A percentile compares a stretch with the other conserved stretches of the same genome.
These are phyloP conservation scores for Ceratobasidium sp. DNA, from an alignment of 1,284 basidiomycete species.

Conservation along the genomic window DNA sequence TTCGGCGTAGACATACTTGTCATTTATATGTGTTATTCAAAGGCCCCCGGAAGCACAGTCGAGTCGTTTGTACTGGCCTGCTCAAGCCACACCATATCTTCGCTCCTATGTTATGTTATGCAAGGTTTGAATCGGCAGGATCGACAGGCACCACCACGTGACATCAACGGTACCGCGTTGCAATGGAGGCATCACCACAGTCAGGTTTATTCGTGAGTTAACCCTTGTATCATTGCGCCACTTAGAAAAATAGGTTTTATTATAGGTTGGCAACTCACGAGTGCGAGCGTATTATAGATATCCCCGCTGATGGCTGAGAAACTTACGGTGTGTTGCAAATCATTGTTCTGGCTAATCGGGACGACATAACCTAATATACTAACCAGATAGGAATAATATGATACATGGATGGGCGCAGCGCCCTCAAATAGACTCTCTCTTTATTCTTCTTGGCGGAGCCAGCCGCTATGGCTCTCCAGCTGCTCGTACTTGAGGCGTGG, in stretches of 20 bases:
- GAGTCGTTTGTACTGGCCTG: no score
- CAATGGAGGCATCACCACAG: neutral
- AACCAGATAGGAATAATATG: neutral
- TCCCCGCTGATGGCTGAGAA: neutral
- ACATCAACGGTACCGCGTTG: neutral
- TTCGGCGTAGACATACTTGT: no score
- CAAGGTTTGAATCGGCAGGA: no score
- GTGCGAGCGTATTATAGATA: neutral
- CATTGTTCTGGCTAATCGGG: neutral
- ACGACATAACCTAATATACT: neutral
- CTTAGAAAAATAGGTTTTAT: neutral
- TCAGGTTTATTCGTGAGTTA: neutral
- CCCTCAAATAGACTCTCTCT: neutral
- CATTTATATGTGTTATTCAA: no score
- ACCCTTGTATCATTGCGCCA: neutral
- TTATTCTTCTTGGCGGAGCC: neutral
- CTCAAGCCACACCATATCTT: no score
- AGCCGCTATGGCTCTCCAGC: neutral
- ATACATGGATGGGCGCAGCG: neutral
- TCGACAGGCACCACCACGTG: neutral
- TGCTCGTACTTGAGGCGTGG: neutral
- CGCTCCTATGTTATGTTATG: no score
- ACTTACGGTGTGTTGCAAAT: neutral
- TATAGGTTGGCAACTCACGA: neutral
- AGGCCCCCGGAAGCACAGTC: no score